Evolutionary conservation across 306 rosid genomes (phyloP).

Genomic region (Lathyrus oleraceus): DNA sequence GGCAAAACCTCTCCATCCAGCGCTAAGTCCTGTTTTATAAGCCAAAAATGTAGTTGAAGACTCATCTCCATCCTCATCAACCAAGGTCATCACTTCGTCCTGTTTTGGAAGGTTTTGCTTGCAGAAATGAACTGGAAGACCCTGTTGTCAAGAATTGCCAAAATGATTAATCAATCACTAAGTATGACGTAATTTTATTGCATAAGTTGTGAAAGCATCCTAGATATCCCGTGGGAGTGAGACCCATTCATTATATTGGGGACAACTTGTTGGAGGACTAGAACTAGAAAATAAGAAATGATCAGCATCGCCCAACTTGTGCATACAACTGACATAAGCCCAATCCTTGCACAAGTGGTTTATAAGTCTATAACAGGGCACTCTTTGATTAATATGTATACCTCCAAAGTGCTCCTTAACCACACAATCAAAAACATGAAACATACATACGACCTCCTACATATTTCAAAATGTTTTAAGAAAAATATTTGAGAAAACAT

Average conservation of each 20-base stretch:
- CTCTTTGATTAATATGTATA: neutral
- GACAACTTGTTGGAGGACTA: no score
- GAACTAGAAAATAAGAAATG: no score
- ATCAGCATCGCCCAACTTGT: neutral
- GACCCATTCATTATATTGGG: no score
- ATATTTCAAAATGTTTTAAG: neutral
- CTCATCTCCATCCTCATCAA: slow-evolving; percentile 64
- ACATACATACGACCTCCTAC: neutral
- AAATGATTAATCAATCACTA: neutral
- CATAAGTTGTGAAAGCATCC: neutral
- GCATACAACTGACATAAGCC: neutral
- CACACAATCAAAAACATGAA: neutral
- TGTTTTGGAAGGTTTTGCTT: slow-evolving; percentile 47
- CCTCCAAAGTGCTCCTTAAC: neutral
- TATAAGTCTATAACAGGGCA: neutral
- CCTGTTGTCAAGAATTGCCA: slow-evolving; percentile 49
- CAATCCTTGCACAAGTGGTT: neutral
- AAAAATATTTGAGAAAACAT: neutral
- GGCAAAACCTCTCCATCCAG: slow-evolving; percentile 83
- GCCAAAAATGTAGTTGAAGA: slow-evolving; percentile 55
- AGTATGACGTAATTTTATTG: neutral
- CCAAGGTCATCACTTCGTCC: slow-evolving; percentile 48
- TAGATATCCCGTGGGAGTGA: no score
- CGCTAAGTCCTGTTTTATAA: slow-evolving; percentile 66
- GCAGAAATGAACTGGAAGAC: slow-evolving; percentile 63